Evolutionary conservation across 2,329 filamentous ascomycete species (phyloP), one percentile per base, ranked within the genome.

Genomic region (Sclerotinia minor): DNA sequence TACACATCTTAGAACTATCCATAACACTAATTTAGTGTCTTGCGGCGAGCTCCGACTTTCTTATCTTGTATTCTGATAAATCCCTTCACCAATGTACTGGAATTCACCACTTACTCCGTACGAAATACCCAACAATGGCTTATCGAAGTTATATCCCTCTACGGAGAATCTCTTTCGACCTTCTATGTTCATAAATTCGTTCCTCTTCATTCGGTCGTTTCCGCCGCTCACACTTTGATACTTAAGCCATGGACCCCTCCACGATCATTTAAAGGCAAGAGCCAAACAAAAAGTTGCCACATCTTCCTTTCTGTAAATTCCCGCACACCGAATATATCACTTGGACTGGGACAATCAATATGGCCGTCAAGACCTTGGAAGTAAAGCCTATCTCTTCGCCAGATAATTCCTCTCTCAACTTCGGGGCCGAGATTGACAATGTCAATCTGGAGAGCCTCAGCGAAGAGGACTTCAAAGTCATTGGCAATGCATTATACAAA

Each of bases 401-500:
- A 5, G 68, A 71, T 17, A 71, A 69, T 32, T 80, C 78, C 6
- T 61, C 75, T 2, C 79, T 87, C 69, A 81, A 87, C 74, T 89
- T 91, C 67, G 89, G 89, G 1, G 88, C 86, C 13, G 76, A 84
- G 35, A 80, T 90, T 70, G 79, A 80, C 49, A 84, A 87, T 57
- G 80, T 84, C 49, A 83, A 90, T 72, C 78, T 90, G 52, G 86
- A 91, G 74, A 84, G 85, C 65, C 78, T 91, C 57, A 84, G 81
- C 64, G 88, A 91, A 72, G 81, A 81, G 72, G 87, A 90, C 73
- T 92, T 92, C 75, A 79, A 82, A 9, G 77, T 82, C 26, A 87
- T 94, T 74, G 85, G 83, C 69, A 79, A 87, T 24, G 86, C 89
- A 1, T 83, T 93, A 5, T 92, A 90, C 81, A 82, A 79, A 17